Base-by-base conservation (phyloP, 225 moss, liverwort and hornwort species). In the Asterella californica region DNA sequence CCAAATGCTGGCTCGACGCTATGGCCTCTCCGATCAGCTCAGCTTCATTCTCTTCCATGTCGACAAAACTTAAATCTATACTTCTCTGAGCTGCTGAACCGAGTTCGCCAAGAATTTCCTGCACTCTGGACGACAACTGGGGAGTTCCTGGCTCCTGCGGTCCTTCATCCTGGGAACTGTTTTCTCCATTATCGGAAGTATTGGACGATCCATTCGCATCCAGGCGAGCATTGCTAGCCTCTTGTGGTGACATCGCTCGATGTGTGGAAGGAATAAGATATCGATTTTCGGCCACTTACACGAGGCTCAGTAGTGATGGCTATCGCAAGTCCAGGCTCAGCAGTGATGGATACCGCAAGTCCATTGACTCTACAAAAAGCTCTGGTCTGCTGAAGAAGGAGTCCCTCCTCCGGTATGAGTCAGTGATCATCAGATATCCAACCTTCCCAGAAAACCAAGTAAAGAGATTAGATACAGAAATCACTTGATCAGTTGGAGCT, bases 1-100 rank as follows among this genome's bases (percentile, higher is more conserved):
- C 76, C 76, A 76, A n/a, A n/a, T 34, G 14, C 76, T 76, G 60
- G 76, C 38, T 60, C 11, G 62, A 76, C 12, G 76, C 76, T 45
- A 76, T 62, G 42, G 60, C 60, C 61, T 76, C 61, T 14, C 76
- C 76, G 15, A 76, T 55, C 76, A 22, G 14, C 29, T 38, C 36
- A 46, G 76, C 76, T 46, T 76, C 60, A 14, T 60, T 38, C 9
- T 25, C 42, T 2, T 60, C 45, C 76, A 61, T 61, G 24, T 76
- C 76, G n/a, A 76, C 25, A n/a, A 18, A 76, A 42, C 60, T 59
- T 60, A 76, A 45, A 59, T 76, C 76, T 34, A 75, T 75, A 18
- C 32, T 53, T 33, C 33, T 55, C 42, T 71, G 24, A 19, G 75
- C 25, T 57, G 27, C 57, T 19, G 75, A 75, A 18, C 75, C 22